Evolutionary conservation across 495 filamentous ascomycete species (phyloP).

Genomic region (Physcia stellaris): DNA sequence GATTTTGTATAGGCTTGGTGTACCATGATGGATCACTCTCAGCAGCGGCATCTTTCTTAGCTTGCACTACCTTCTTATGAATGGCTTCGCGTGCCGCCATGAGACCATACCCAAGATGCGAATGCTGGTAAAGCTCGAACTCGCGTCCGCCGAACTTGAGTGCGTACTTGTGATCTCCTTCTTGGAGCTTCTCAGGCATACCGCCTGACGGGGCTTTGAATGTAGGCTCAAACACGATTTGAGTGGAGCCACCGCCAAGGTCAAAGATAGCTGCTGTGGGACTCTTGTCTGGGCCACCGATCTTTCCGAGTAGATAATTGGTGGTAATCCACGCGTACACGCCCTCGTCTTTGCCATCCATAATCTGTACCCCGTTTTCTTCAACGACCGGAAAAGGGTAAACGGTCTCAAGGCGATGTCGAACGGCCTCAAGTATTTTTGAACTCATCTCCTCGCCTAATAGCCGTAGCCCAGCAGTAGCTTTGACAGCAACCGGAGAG

Average conservation of each 20-base stretch:
- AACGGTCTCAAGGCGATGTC: constrained; percentile 65
- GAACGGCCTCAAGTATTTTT: constrained; percentile 75
- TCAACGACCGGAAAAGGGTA: constrained; percentile 91
- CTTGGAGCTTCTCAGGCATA: constrained; percentile 73
- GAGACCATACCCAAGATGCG: constrained; percentile 91
- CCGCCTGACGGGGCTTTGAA: constrained; percentile 64
- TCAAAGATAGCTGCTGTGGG: constrained; percentile 92
- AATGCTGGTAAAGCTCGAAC: constrained; percentile 96
- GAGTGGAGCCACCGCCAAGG: constrained; percentile 89
- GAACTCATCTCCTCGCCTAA: constrained; percentile 69
- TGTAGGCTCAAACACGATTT: constrained; percentile 96
- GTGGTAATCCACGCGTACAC: constrained; percentile 99
- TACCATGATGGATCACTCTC: constrained; percentile 30
- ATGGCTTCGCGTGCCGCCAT: constrained; percentile 86
- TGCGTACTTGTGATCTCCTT: constrained; percentile 93
- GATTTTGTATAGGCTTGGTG: constrained; percentile 57
- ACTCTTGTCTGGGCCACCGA: constrained; percentile 78
- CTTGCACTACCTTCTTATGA: constrained; percentile 55
- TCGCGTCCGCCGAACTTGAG: constrained; percentile 80
- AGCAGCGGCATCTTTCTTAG: constrained; percentile 34
- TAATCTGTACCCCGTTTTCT: constrained; percentile 80
- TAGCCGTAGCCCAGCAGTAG: constrained; percentile 74
- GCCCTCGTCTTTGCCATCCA: constrained; percentile 91
- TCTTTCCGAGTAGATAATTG: constrained; percentile 96
- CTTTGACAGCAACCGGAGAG: constrained; percentile 88